Conservation (phyloP, 208 protist species). For the Leishmania lainsoni region DNA sequence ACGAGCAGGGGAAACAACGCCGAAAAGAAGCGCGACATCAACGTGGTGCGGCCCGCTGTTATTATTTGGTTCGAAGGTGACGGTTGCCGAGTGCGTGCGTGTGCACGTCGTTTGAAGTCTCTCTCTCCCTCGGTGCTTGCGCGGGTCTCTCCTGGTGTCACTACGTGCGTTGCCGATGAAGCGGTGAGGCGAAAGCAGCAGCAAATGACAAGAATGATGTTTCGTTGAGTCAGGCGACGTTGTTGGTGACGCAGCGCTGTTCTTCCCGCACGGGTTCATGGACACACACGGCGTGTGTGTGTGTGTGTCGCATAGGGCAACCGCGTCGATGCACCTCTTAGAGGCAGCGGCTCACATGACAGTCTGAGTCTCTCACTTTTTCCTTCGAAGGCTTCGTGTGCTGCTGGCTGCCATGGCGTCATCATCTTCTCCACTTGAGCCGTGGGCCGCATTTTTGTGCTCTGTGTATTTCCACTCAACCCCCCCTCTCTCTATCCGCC, state of each 20-base stretch:
- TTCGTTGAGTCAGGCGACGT: neutral
- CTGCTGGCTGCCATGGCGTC: neutral
- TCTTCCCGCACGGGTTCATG: neutral
- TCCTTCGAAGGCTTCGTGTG: neutral
- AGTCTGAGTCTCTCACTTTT: neutral
- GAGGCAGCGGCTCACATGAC: neutral
- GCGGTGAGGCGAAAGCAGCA: neutral
- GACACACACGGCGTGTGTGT: neutral
- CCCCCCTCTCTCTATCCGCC: neutral
- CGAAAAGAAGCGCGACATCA: neutral
- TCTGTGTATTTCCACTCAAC: too few species aligned
- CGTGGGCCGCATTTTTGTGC: neutral
- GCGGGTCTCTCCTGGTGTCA: neutral
- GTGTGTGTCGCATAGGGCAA: neutral
- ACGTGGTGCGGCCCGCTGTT: neutral
- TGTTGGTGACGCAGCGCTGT: neutral
- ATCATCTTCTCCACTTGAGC: neutral
- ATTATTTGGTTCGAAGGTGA: neutral
- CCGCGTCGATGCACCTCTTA: neutral
- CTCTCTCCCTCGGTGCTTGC: neutral
- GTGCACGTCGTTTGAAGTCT: neutral
- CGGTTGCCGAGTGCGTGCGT: neutral
- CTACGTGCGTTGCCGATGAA: neutral
- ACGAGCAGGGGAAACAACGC: neutral
- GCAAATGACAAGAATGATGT: neutral